Base-by-base conservation (phyloP, 2,329 filamentous ascomycete genomes). In the Paecilomyces variotii region DNA sequence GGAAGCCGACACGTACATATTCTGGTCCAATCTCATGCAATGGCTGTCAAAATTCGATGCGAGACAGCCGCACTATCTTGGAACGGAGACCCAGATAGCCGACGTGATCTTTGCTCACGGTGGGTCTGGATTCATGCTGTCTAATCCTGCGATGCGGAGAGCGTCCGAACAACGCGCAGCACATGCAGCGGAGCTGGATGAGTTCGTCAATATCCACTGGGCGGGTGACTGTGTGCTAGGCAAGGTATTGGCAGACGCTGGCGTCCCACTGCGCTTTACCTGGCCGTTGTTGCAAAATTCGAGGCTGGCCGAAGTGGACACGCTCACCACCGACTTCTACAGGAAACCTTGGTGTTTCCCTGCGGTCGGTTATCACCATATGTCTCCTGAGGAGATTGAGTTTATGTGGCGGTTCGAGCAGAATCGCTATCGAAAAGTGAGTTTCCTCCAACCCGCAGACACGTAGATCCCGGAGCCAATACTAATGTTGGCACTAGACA, bases 351-450 rank as follows among this genome's bases (percentile, higher is more conserved):
- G 80, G 79, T 82, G 80, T 63, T 82, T 76, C 63, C 75, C 78
- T 30, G 76, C 77, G 4, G 74, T 78, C 2, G 73, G 78, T 1
- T 81, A 80, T 63, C 80, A 83, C 58, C 79, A 81, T 62, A 69
- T 83, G 4, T 68, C 72, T 0, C 66, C 77, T 0, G 62, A 66
- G 1, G 76, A 81, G 6, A 74, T 78, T 12, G 68, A 74, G 52
- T 67, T 70, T 2, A 70, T 82, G 45, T 78, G 74, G 68, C 71
- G 72, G 6, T 79, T 81, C 32, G 78, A 82, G 62, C 73, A 74
- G 55, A 70, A 68, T 54, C 76, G 84, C 66, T 87, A 86, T 74
- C 81, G 82, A 71, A 84, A 85, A 70, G 86, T 88, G 79, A 70
- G 80, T 72, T 5, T 3, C 25, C n/a, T 27, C 30, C 6, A 30